phyloP scores from a whole-genome alignment of 2,329 filamentous ascomycete species.

The Tolypocladium pustulatum region DNA sequence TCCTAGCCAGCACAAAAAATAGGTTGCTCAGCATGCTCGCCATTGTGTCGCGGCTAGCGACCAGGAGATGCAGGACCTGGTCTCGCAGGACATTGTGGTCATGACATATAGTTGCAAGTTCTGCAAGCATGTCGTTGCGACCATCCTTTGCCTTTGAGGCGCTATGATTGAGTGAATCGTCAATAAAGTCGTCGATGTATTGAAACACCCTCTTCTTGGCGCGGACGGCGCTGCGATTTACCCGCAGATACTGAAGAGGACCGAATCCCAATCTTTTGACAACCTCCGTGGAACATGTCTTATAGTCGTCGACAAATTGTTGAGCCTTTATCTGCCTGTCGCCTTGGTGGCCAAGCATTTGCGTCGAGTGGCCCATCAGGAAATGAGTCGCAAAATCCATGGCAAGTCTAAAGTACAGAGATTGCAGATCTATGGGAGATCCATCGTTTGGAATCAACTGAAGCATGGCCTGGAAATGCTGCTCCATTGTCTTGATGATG shows the following conservation, averaged over 20 bases:
- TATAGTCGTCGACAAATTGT: constrained; percentile 24
- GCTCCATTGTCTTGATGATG: constrained; percentile 18
- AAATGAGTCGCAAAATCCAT: constrained; percentile 40
- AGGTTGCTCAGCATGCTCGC: constrained; percentile 31
- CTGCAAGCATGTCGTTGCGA: constrained; percentile 37
- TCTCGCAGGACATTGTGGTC: constrained; percentile 28
- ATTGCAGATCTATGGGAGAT: constrained; percentile 27
- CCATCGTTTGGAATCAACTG: constrained; percentile 11
- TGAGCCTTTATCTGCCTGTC: constrained; percentile 16
- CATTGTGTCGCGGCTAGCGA: constrained; percentile 37
- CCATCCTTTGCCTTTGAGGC: constrained; percentile 8
- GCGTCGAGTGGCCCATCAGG: constrained; percentile 22
- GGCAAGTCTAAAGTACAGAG: constrained; percentile 35
- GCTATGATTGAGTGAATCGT: constrained; percentile 17
- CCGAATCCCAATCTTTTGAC: constrained; percentile 21
- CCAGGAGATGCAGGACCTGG: constrained; percentile 31
- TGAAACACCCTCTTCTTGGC: constrained; percentile 21
- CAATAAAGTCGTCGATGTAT: constrained; percentile 35
- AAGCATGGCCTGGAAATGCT: constrained; percentile 28
- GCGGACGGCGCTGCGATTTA: constrained; percentile 12
- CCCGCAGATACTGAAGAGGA: constrained; percentile 17
- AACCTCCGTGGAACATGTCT: constrained; percentile 20
- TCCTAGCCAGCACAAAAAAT: constrained; percentile 30
- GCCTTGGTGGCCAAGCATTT: constrained; percentile 10
- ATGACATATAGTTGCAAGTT: constrained; percentile 33